Evolutionary conservation across 805 yeast species (phyloP).

Genomic region (Starmerella bombi): DNA sequence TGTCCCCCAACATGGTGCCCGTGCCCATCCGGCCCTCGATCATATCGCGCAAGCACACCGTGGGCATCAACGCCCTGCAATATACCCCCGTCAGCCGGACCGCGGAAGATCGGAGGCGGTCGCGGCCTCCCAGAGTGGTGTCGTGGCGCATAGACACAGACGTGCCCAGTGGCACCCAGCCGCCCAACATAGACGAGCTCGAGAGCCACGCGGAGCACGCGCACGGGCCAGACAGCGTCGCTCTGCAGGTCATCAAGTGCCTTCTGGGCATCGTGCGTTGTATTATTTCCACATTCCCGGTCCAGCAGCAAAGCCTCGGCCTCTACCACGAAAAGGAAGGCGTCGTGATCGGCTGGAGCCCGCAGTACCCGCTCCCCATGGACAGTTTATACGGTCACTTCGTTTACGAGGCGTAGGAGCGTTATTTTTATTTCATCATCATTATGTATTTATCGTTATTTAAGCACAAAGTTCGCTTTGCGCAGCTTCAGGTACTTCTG

Average conservation of each 20-base stretch:
- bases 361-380: slow-evolving; percentile 21
- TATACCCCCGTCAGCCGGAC: slow-evolving; percentile 3
- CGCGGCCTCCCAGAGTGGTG: slow-evolving; percentile 4
- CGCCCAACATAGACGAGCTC: slow-evolving; percentile 7
- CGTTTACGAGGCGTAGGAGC: slow-evolving; percentile 1
- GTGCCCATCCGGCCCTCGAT: slow-evolving; percentile 15
- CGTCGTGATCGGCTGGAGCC: slow-evolving; percentile 9
- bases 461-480: slow-evolving; percentile 75
- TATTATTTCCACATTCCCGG: slow-evolving; percentile 18
- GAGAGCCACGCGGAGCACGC: slow-evolving; percentile 1
- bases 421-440: not conserved
- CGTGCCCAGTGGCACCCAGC: slow-evolving; percentile 8
- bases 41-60: slow-evolving; percentile 10
- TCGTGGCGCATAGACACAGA: slow-evolving; percentile 13
- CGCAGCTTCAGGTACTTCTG: slow-evolving; percentile 81
- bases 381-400: slow-evolving; percentile 17
- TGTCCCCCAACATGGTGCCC: slow-evolving; percentile 14
- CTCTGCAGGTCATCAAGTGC: slow-evolving; percentile 13
- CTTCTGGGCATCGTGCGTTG: slow-evolving; percentile 20
- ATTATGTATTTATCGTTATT: slow-evolving; percentile 26
- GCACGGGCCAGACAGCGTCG: no score
- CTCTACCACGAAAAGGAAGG: not conserved
- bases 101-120: not conserved
- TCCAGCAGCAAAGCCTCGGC: slow-evolving; percentile 13
- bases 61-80: slow-evolving; percentile 19